Evolutionary conservation across 495 filamentous ascomycete species (phyloP), one percentile per base, ranked within the genome.

Genomic region (Penicillium canariense): DNA sequence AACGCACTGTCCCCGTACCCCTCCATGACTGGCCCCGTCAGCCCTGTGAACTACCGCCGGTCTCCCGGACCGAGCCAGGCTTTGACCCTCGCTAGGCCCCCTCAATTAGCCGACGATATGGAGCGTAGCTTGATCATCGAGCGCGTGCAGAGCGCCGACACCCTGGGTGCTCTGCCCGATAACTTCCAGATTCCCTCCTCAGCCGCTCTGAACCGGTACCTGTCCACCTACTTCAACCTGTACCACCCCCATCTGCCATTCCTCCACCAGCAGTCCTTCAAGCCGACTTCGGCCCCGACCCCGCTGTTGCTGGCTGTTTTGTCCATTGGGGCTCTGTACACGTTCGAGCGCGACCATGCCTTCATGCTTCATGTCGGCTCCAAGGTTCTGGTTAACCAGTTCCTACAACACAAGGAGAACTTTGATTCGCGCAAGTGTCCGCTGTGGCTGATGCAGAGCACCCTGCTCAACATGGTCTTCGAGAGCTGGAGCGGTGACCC

Each of bases 351-450:
- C 64, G 94, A 96, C 60, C 87, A 95, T 64, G 95, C 95, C 31
- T 89, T 96, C 68, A 87, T 93, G 78, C 84, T 96, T n/a, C 94
- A 98, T 73, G 93, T 96, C 52, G 95, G 93, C 8, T 96, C 95
- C 35, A 97, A 97, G 76, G 87, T 96, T 40, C 79, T 98, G 27
- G 90, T 96, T 63, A 96, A 90, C 71, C 91, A 97, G 69, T 97
- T 97, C 71, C 70, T 98, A 59, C 92, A 96, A 72, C 93, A 96
- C 74, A 95, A 96, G 74, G 92, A 96, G 67, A 96, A 95, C 72
- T 97, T 97, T 72, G 95, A 91, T 79, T 97, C 94, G n/a, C 83
- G 91, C 49, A 97, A 96, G 69, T 98, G 94, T 65, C 94, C 94
- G 6, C 74, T 98, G 26, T 97, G 93, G 91, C 90, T 91, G 32